Conservation (phyloP, 2,329 filamentous ascomycete genomes). For the Neopestalotiopsis clavispora region DNA sequence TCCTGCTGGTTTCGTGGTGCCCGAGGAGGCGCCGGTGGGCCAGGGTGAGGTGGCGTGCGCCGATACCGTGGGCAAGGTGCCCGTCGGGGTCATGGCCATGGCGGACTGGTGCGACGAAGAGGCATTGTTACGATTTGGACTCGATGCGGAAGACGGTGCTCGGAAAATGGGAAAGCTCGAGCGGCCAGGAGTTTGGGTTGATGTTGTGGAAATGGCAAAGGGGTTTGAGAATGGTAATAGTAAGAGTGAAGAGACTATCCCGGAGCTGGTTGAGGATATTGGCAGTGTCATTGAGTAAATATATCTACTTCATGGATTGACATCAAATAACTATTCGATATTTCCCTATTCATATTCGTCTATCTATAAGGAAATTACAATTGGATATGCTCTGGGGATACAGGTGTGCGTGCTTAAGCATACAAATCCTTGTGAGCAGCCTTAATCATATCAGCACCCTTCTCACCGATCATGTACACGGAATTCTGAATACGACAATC, state of each 20-base stretch:
- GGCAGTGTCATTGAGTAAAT: too few relatives aligned
- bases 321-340: too few relatives aligned
- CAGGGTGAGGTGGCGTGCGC: slow-evolving; percentile 38
- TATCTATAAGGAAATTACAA: too few relatives aligned
- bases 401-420: not conserved
- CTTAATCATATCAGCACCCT: slow-evolving; percentile 34
- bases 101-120: slow-evolving; percentile 60
- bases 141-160: slow-evolving; percentile 44
- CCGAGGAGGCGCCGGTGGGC: slow-evolving; percentile 34
- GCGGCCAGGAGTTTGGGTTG: not conserved
- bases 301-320: too few relatives aligned
- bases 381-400: too few relatives aligned
- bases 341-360: too few relatives aligned
- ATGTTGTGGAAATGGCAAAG: not conserved
- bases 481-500: slow-evolving; percentile 50
- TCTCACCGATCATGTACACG: slow-evolving; percentile 56
- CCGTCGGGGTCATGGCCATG: slow-evolving; percentile 59
- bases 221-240: not conserved
- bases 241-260: not conserved
- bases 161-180: not conserved
- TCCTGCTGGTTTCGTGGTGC: slow-evolving; percentile 50
- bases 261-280: too few relatives aligned
- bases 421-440: not conserved
- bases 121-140: slow-evolving; percentile 51
- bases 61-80: slow-evolving; percentile 46